Evolutionary conservation across 140 eudicot genomes (phyloP), one percentile per base, ranked within the genome.

Genomic region (Cichorium intybus): DNA sequence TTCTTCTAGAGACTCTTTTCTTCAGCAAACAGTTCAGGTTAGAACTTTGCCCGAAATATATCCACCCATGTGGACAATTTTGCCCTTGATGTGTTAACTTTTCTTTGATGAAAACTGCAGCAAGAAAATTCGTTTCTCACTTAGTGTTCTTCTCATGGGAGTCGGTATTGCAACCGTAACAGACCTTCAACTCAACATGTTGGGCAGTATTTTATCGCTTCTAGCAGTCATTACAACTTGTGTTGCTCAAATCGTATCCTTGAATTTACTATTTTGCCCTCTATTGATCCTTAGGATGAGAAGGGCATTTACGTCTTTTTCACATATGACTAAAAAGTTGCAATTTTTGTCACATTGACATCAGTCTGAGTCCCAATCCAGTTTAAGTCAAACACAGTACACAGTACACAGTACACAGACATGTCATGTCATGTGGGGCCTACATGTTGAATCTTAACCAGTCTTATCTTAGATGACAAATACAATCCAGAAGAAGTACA

Each of bases 1-100:
- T 86, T n/a, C 85, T 86, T 68, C 58, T 86, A 82, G 95, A 86
- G 71, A 86, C 95, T 23, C 75, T 86, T 59, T 86, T 82, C 78
- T 80, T 80, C 80, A 75, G 85, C 61, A 86, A 82, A 67, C 78
- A 73, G 60, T 86, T 86, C 84, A 86, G 95, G 95, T 82, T 31
- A 31, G 37, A 56, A 24, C 28, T 41, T 12, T 53, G 39, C 51
- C 10, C n/a, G 60, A 26, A 62, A 52, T 64, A 71, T n/a, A n/a
- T n/a, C n/a, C n/a, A n/a, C 6, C 35, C 35, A 31, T 31, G 5
- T 6, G 10, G 35, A 31, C 37, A 31, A 31, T 31, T 31, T 31
- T 31, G 7, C 37, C 37, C 37, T 31, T n/a, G n/a, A 43, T 62
- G 64, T 55, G 51, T n/a, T n/a, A n/a, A n/a, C n/a, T n/a, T n/a